Evolutionary conservation across 202 grass and related monocot genomes (phyloP).

Genomic region (Eragrostis tef): DNA sequence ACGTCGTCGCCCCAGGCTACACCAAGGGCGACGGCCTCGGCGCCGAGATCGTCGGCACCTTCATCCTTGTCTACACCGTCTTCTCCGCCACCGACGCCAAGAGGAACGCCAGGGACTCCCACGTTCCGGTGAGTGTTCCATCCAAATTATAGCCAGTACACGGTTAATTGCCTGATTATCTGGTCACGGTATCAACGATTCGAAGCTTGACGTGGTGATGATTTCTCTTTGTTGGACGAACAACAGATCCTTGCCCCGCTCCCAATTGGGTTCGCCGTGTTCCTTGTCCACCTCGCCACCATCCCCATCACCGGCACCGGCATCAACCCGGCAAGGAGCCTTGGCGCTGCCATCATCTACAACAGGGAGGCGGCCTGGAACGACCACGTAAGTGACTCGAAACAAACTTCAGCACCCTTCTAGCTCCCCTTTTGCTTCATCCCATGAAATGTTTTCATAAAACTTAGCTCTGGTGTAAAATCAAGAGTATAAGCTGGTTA

Average conservation of each 20-base stretch:
- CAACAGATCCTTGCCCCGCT: constrained; percentile 83
- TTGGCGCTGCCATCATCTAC: constrained; percentile 91
- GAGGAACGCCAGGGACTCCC: constrained; percentile 86
- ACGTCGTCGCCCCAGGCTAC: constrained; percentile 69
- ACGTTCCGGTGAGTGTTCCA: constrained; percentile 72
- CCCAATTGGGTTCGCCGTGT: constrained; percentile 90
- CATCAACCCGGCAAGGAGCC: constrained; percentile 94
- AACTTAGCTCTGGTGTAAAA: neutral
- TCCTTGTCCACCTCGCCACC: constrained; percentile 92
- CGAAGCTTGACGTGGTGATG: neutral
- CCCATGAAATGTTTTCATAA: neutral
- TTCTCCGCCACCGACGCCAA: constrained; percentile 94
- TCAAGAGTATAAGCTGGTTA: neutral
- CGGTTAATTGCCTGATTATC: no score
- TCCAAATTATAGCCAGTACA: neutral
- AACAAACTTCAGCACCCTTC: neutral
- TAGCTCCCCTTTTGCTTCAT: neutral
- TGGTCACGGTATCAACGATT: constrained; percentile 20
- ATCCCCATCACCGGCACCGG: constrained; percentile 98
- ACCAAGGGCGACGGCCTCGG: constrained; percentile 88
- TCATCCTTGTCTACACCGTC: constrained; percentile 90
- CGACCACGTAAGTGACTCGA: constrained; percentile 71
- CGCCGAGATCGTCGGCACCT: constrained; percentile 95
- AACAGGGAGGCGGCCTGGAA: constrained; percentile 69
- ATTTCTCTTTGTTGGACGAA: neutral